Conservation (phyloP, 805 yeast species). For the Yamadazyma endophytica region DNA sequence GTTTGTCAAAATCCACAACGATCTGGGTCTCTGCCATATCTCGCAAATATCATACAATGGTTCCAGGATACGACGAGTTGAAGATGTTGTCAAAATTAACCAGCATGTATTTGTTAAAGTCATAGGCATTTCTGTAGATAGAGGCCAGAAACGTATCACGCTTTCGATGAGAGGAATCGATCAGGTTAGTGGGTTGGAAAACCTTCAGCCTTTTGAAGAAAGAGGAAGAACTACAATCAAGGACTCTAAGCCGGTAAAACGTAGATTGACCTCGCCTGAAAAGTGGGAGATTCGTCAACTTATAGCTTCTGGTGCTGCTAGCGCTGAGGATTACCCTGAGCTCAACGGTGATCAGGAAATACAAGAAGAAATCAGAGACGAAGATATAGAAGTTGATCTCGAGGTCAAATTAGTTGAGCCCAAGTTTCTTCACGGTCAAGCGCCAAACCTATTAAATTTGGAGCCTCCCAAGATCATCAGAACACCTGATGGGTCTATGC, state of each 20-base stretch:
- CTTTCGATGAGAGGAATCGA: slow-evolving; percentile 70
- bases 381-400: slow-evolving; percentile 57
- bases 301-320: slow-evolving; percentile 71
- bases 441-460: slow-evolving; percentile 27
- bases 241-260: slow-evolving; percentile 13
- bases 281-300: slow-evolving; percentile 86
- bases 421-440: slow-evolving; percentile 59
- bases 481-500: slow-evolving; percentile 76
- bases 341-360: slow-evolving; percentile 24
- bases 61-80: slow-evolving; percentile 50
- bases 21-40: slow-evolving; percentile 69
- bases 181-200: slow-evolving; percentile 58
- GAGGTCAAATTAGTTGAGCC: slow-evolving; percentile 72
- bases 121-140: slow-evolving; percentile 25
- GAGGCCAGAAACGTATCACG: slow-evolving; percentile 38
- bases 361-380: slow-evolving; percentile 17
- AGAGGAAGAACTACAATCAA: slow-evolving; percentile 9
- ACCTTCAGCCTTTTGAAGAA: slow-evolving; percentile 15
- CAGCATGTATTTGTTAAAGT: slow-evolving; percentile 69
- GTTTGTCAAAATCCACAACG: slow-evolving; percentile 50
- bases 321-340: slow-evolving; percentile 68
- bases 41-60: slow-evolving; percentile 56
- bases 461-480: slow-evolving; percentile 57
- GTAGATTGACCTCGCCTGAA: slow-evolving; percentile 76
- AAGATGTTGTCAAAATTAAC: slow-evolving; percentile 50